Percentiles rank a stretch among this genome's conserved stretches.
Evolutionary conservation across 768 basidiomycete genomes (phyloP).

Genomic region (Termitomyces sp.): DNA sequence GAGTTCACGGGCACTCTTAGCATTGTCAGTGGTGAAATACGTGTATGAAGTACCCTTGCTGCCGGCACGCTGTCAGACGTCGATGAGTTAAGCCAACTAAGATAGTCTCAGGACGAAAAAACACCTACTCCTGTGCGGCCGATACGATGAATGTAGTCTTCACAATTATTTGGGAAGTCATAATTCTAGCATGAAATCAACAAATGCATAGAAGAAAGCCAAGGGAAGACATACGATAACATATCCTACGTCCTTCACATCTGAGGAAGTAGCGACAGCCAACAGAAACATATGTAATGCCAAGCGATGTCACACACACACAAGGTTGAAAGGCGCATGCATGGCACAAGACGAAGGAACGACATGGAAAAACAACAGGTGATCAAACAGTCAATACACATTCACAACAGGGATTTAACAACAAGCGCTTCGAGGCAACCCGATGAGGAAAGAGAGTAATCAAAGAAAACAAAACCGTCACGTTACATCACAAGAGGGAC

Average conservation of each 20-base stretch:
- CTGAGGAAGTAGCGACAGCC: slow-evolving; percentile 41
- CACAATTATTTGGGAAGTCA: slow-evolving; percentile 97
- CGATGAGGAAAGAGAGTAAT: slow-evolving; percentile 17
- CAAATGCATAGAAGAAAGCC: slow-evolving; percentile 1
- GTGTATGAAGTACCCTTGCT: slow-evolving; percentile 91
- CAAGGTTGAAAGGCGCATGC: slow-evolving; percentile 14
- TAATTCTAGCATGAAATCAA: slow-evolving; percentile 60
- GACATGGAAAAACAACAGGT: slow-evolving; percentile 26
- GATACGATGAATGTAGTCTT: slow-evolving; percentile 98
- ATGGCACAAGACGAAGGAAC: neutral
- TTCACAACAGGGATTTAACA: slow-evolving; percentile 22
- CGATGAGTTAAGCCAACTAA: slow-evolving; percentile 1
- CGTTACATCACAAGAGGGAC: slow-evolving; percentile 29
- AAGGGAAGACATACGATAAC: slow-evolving; percentile 68
- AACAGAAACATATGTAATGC: slow-evolving; percentile 26
- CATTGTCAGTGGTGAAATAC: slow-evolving; percentile 95
- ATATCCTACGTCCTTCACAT: slow-evolving; percentile 99
- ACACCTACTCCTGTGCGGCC: slow-evolving; percentile 85
- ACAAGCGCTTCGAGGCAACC: slow-evolving; percentile 44
- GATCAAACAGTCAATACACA: slow-evolving; percentile 42
- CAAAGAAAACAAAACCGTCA: slow-evolving; percentile 15
- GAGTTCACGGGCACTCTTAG: slow-evolving; percentile 91
- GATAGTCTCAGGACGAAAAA: neutral
- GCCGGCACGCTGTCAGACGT: slow-evolving; percentile 66
- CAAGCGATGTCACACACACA: slow-evolving; percentile 29